These are phyloP conservation scores for Kandelia obovata DNA, from an alignment of 345 rosid genomes.

Conservation along the genomic window DNA sequence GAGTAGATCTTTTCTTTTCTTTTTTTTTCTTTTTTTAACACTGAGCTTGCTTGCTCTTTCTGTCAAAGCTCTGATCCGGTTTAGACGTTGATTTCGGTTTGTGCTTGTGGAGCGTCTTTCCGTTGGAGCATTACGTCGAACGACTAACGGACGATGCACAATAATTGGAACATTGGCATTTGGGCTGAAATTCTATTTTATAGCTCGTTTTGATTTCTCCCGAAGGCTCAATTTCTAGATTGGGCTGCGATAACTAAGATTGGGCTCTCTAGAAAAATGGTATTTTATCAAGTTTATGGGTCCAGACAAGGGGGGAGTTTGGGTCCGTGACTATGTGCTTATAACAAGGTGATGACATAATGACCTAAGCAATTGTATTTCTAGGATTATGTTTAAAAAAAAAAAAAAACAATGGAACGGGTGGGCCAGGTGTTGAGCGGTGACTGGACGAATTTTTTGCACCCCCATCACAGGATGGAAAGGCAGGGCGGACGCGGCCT, in stretches of 20 bases:
- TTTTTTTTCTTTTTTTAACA: background rate
- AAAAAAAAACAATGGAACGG: background rate
- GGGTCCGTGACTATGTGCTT: too few relatives aligned
- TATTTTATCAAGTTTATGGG: too few relatives aligned
- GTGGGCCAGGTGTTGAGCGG: background rate
- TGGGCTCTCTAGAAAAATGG: too few relatives aligned
- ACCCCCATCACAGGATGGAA: too few relatives aligned
- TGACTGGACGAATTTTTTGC: background rate
- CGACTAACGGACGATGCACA: conserved; percentile 18
- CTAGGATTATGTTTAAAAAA: background rate
- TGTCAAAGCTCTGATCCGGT: background rate
- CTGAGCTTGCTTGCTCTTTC: background rate
- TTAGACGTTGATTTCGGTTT: conserved; percentile 7
- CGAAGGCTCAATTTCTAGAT: too few relatives aligned
- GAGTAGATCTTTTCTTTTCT: background rate
- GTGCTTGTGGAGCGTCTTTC: conserved; percentile 1
- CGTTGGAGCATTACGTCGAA: conserved; percentile 37
- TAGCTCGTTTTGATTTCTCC: too few relatives aligned
- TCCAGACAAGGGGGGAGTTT: too few relatives aligned
- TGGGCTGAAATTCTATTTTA: too few relatives aligned
- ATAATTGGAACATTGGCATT: background rate
- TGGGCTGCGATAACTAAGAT: too few relatives aligned
- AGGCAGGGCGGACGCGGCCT: too few relatives aligned
- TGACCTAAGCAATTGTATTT: conserved; percentile 15
- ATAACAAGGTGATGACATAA: conserved; percentile 25